phyloP scores from a whole-genome alignment of 306 rosid genomes.

The Cotoneaster glaucophyllus region DNA sequence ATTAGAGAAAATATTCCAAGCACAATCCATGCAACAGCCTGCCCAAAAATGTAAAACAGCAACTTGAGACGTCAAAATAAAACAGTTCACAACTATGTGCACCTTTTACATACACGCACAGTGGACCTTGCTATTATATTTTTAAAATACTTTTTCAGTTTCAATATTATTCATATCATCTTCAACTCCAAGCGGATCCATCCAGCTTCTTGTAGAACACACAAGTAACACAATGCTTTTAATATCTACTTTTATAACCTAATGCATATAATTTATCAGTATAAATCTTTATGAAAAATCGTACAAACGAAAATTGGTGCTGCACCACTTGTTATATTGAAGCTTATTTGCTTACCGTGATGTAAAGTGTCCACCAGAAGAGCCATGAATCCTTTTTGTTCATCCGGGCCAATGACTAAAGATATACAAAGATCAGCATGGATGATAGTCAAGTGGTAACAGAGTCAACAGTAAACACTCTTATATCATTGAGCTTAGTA shows the following conservation, averaged over 20 bases:
- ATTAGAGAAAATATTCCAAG: conserved; percentile 88
- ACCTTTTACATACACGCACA: neutral
- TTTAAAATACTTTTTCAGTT: neutral
- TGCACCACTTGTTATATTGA: neutral
- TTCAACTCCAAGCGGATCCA: neutral
- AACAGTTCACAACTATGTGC: neutral
- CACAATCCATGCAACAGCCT: conserved; percentile 79
- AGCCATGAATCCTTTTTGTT: conserved; percentile 98
- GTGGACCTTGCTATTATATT: neutral
- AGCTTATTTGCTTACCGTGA: conserved; percentile 52
- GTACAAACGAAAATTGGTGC: neutral
- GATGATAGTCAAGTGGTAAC: conserved; percentile 2
- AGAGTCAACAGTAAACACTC: conserved; percentile 10
- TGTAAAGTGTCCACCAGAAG: conserved; percentile 96
- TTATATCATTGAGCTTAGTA: conserved; percentile 1
- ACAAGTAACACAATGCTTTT: neutral
- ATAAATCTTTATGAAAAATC: neutral
- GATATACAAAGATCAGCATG: conserved; percentile 14
- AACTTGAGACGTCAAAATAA: conserved; percentile 1
- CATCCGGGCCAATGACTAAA: conserved; percentile 84
- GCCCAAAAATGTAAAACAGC: conserved; percentile 8
- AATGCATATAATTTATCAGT: neutral
- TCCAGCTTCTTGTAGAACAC: neutral
- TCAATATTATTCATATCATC: neutral
- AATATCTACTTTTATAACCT: neutral